Base-by-base conservation (phyloP, 2,329 filamentous ascomycete genomes). In the Fusarium tuaranense region DNA sequence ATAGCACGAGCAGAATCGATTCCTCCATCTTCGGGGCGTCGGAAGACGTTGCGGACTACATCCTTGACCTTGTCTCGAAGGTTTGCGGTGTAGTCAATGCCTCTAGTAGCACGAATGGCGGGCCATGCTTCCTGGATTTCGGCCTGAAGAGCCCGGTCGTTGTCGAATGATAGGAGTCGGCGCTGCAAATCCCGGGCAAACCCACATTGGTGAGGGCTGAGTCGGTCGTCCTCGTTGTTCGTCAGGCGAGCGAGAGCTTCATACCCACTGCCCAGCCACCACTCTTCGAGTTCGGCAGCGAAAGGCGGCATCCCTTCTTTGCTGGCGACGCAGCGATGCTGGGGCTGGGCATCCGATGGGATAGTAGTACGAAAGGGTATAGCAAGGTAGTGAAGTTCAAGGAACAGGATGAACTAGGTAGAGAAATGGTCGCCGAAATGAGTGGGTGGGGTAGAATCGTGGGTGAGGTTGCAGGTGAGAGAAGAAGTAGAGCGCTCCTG, bases 131-230 rank as follows among this genome's bases (percentile, higher is more conserved):
- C 57, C 16, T 65, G 61, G 12, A 83, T 67, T 6, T 71, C 58
- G 2, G 67, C 51, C 9, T 72, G 71, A 30, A 81, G 60, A 2
- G 61, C 46, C 5, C 41, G 57, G 51, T 81, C 73, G 32, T 80
- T 75, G 69, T 84, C 83, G 18, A 84, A 82, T 12, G 68, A 63
- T 13, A 80, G 74, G 6, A 84, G 78, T 20, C 72, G 78, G 7
- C 67, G 71, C 63, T 81, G 81, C 8, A 82, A 68, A 7, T 76
- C 73, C 58, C 81, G 80, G 18, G 79, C 78, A 65, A 82, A 84
- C 9, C 82, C 82, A 27, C 80, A 81, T 41, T 84, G 78, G 8
- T 67, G 71, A 32, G 77, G 73, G 7, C 63, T 71, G 18, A 74
- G 48, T 7, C 61, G 62, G 3, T 78, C 27, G 8, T 72, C 64